These are phyloP conservation scores for Hyphodiscus hymeniophilus DNA, from an alignment of 495 filamentous ascomycete species.

Conservation along the genomic window DNA sequence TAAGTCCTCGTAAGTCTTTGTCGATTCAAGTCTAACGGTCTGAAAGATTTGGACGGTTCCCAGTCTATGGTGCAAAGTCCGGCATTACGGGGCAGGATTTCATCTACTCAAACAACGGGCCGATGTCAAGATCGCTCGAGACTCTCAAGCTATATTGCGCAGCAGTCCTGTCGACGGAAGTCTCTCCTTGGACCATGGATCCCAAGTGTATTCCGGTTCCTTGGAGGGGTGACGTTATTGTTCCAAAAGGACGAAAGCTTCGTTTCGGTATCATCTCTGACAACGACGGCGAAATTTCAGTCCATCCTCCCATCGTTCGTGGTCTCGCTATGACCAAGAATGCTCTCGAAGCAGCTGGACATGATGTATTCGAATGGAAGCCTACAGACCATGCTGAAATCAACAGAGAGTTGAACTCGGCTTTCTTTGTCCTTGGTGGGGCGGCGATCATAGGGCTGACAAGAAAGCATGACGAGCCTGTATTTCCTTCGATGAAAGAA, in stretches of 20 bases:
- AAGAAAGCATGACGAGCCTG: slow-evolving; percentile 40
- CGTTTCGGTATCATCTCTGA: slow-evolving; percentile 42
- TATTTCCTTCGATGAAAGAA: slow-evolving; percentile 26
- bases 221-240: slow-evolving; percentile 29
- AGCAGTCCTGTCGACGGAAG: slow-evolving; percentile 24
- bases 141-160: slow-evolving; percentile 35
- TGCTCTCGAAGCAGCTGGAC: slow-evolving; percentile 34
- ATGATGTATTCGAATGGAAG: slow-evolving; percentile 32
- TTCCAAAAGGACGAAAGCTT: slow-evolving; percentile 26
- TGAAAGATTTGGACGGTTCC: slow-evolving; percentile 22
- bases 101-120: slow-evolving; percentile 36
- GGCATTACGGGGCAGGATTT: slow-evolving; percentile 23
- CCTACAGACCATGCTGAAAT: slow-evolving; percentile 31
- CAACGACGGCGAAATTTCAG: slow-evolving; percentile 45
- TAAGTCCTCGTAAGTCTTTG: slow-evolving; percentile 3
- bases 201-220: slow-evolving; percentile 35
- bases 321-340: slow-evolving; percentile 34
- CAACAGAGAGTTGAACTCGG: slow-evolving; percentile 40
- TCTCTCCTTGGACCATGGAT: slow-evolving; percentile 34
- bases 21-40: not conserved
- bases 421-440: slow-evolving; percentile 46
- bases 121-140: slow-evolving; percentile 35
- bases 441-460: slow-evolving; percentile 46
- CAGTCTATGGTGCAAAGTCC: slow-evolving; percentile 21
- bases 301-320: slow-evolving; percentile 45